These are phyloP conservation scores for Paramyrothecium sp. DNA, from an alignment of 2,329 filamentous ascomycete genomes.

Conservation along the genomic window DNA sequence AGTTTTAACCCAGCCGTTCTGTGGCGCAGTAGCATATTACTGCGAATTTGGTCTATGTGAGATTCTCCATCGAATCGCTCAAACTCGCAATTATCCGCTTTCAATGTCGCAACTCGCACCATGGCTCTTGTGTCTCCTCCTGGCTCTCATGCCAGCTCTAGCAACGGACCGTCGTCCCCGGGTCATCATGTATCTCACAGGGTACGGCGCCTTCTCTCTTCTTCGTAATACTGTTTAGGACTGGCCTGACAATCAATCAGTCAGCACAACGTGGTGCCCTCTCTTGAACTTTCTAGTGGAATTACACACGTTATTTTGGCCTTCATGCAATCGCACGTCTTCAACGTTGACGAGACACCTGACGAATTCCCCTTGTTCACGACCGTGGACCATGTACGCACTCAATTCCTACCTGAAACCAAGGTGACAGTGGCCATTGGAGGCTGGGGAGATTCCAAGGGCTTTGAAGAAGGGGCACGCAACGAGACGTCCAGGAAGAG, in stretches of 20 bases:
- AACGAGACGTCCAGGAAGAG: slow-evolving; percentile 47
- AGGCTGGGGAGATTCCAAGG: slow-evolving; percentile 69
- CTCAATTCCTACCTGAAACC: slow-evolving; percentile 47
- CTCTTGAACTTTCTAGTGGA: slow-evolving; percentile 30
- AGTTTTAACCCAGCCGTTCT: no score
- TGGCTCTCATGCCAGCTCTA: background rate
- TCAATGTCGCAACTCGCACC: background rate
- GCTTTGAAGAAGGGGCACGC: slow-evolving; percentile 58
- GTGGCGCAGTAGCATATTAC: no score
- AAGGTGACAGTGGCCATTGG: slow-evolving; percentile 71
- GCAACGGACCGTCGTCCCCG: slow-evolving; percentile 11
- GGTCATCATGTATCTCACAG: slow-evolving; percentile 50
- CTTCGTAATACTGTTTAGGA: background rate
- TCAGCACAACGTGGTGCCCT: slow-evolving; percentile 45
- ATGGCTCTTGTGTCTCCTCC: background rate
- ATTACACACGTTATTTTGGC: slow-evolving; percentile 60
- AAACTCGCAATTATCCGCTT: no score
- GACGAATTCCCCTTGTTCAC: slow-evolving; percentile 52
- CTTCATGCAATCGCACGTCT: slow-evolving; percentile 53
- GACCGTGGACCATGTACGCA: slow-evolving; percentile 44
- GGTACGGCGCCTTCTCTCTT: slow-evolving; percentile 28
- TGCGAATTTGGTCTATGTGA: no score
- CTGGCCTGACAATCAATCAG: slow-evolving; percentile 23
- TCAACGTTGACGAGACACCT: slow-evolving; percentile 41
- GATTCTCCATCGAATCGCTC: no score